Evolutionary conservation across 2,329 filamentous ascomycete genomes (phyloP), one percentile per base, ranked within the genome.

Genomic region (Calonectria honghensis): DNA sequence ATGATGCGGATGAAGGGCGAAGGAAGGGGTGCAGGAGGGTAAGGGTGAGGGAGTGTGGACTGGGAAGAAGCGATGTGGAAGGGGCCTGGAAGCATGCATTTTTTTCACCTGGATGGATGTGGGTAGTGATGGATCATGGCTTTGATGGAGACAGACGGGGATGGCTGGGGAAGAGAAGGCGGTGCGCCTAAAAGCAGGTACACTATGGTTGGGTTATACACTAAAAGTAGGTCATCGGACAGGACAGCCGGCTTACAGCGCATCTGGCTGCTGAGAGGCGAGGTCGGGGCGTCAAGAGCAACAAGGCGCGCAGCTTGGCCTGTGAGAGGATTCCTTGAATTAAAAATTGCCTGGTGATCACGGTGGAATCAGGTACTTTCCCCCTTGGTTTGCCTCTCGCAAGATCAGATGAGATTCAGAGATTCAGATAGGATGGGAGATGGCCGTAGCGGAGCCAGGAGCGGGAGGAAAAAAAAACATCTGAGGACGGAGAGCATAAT

Each of bases 331-430:
- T 24, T 4, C 1, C 45, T 24, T 48, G 45, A 48, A 48, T 1
- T 24, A 2, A 64, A 61, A 16, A 61, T 48, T n/a, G 61, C 29
- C 61, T 64, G 37, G 48, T 64, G 39, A 39, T 48, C 41, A n/a
- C 39, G 9, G 41, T 48, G 39, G 27, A 18, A 64, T 48, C 27
- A 48, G 37, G 39, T 65, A 45, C 63, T 41, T 54, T 11, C 35
- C 16, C 35, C 61, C 68, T 41, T n/a, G 31, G 37, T 24, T 72
- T 41, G 45, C 18, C 16, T 29, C 37, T 32, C 32, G 6, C 50
- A 24, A 73, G 73, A 79, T 77, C 69, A 79, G 78, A 79, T 76
- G 72, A 78, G 73, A 79, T 79, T 79, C 78, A 74, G 75, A 79
- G 73, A 79, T 79, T 79, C 78, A 74, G 75, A 79, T 79, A 66